These are phyloP conservation scores for Craspedostauros australis DNA, from an alignment of 108 stramenopile genomes.

Conservation along the genomic window DNA sequence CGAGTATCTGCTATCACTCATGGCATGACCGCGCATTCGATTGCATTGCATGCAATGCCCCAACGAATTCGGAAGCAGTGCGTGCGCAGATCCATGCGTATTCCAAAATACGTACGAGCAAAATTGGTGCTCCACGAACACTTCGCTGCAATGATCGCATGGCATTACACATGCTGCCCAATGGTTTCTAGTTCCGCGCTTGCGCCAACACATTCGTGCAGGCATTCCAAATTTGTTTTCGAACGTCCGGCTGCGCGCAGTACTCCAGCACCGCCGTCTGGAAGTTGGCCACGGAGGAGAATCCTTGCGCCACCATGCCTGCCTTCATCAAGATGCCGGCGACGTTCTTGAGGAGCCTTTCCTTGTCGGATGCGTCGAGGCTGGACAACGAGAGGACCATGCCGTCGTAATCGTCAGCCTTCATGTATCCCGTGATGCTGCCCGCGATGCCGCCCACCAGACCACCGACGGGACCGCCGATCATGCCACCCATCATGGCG, in stretches of 20 bases:
- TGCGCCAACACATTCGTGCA: too few species aligned
- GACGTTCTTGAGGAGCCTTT: constrained; percentile 28
- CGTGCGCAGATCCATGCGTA: too few species aligned
- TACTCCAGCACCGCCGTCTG: constrained; percentile 24
- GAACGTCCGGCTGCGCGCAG: constrained; percentile 28
- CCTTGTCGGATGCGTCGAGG: constrained; percentile 24
- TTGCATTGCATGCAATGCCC: too few species aligned
- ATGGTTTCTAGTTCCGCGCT: too few species aligned
- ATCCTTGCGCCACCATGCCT: constrained; percentile 25
- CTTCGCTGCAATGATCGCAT: too few species aligned
- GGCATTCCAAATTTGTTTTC: constrained; percentile 47
- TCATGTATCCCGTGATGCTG: constrained; percentile 36
- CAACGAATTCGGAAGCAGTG: too few species aligned
- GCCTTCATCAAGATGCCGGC: constrained; percentile 37
- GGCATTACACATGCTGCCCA: too few species aligned
- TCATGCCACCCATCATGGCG: constrained; percentile 41
- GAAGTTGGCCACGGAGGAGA: constrained; percentile 23
- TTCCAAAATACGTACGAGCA: too few species aligned
- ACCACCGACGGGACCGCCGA: constrained; percentile 56
- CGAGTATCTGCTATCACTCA: too few species aligned
- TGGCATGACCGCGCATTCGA: too few species aligned
- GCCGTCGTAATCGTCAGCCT: constrained; percentile 54
- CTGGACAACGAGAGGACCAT: constrained; percentile 28
- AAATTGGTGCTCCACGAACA: too few species aligned
- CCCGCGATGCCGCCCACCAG: constrained; percentile 57